Evolutionary conservation across 441 rosid species (phyloP).

Genomic region (Manihot esculenta): DNA sequence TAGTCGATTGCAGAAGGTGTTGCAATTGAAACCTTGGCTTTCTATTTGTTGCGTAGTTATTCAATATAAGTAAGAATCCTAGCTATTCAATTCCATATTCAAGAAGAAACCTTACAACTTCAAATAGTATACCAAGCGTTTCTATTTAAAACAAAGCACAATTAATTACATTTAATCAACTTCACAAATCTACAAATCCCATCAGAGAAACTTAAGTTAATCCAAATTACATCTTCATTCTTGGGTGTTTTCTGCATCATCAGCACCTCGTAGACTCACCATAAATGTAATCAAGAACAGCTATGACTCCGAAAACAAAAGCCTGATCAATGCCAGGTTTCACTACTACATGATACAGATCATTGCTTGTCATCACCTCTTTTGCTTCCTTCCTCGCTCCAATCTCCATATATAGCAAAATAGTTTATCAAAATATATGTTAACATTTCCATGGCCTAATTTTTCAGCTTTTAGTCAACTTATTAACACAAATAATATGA

Average conservation of each 20-base stretch:
- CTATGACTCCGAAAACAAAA: slow-evolving; percentile 69
- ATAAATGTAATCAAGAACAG: slow-evolving; percentile 66
- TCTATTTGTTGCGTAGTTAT: no score
- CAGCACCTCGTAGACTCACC: slow-evolving; percentile 77
- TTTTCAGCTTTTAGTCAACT: neutral
- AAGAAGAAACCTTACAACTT: no score
- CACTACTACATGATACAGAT: slow-evolving; percentile 58
- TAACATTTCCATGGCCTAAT: neutral
- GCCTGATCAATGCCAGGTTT: slow-evolving; percentile 66
- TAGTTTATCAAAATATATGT: neutral
- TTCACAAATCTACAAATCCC: no score
- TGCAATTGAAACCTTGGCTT: no score
- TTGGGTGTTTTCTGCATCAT: neutral
- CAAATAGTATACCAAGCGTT: no score
- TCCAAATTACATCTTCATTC: neutral
- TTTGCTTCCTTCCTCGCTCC: slow-evolving; percentile 49
- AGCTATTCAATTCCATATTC: no score
- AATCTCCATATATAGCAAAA: slow-evolving; percentile 33
- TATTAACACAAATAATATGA: neutral
- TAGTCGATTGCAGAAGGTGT: no score
- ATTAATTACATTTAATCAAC: no score
- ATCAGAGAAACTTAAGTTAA: no score
- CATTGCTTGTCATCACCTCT: slow-evolving; percentile 51
- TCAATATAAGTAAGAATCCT: no score
- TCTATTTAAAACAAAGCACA: no score